phyloP scores from a whole-genome alignment of 768 basidiomycete species.

The Naganishia friedmannii region DNA sequence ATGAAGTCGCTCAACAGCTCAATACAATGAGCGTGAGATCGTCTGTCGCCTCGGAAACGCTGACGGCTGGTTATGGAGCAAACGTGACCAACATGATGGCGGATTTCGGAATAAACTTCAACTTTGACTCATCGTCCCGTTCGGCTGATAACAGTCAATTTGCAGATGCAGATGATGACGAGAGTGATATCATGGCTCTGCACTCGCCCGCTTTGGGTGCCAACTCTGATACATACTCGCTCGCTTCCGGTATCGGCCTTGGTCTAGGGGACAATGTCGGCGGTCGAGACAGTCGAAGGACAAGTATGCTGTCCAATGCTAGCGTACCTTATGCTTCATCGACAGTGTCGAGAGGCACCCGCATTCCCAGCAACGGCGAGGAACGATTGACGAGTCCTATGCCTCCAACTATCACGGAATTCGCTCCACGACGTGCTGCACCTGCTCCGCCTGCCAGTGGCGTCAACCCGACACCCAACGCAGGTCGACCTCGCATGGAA shows the following conservation, averaged over 20 bases:
- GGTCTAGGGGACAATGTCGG: slow-evolving; percentile 36
- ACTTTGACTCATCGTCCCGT: slow-evolving; percentile 26
- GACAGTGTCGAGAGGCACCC: slow-evolving; percentile 6
- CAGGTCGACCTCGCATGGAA: slow-evolving; percentile 12
- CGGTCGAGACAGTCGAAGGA: slow-evolving; percentile 24
- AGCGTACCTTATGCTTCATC: slow-evolving; percentile 16
- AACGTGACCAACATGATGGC: slow-evolving; percentile 15
- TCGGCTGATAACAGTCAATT: slow-evolving; percentile 48
- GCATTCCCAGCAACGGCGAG: slow-evolving; percentile 15
- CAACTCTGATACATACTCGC: slow-evolving; percentile 20
- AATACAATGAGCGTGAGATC: slow-evolving; percentile 67
- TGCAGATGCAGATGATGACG: slow-evolving; percentile 54
- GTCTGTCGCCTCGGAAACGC: slow-evolving; percentile 47
- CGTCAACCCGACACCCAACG: neutral
- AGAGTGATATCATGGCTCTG: slow-evolving; percentile 46
- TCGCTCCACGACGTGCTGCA: slow-evolving; percentile 20
- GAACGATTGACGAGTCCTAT: slow-evolving; percentile 14
- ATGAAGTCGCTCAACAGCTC: slow-evolving; percentile 77
- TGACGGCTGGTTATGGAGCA: slow-evolving; percentile 29
- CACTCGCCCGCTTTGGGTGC: slow-evolving; percentile 35
- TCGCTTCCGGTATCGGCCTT: slow-evolving; percentile 37
- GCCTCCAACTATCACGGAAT: neutral
- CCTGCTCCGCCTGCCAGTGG: slow-evolving; percentile 11
- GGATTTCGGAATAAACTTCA: slow-evolving; percentile 22
- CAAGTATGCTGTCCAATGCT: slow-evolving; percentile 17